Evolutionary conservation across 768 basidiomycete genomes (phyloP), one percentile per base, ranked within the genome.

Genomic region (Auriscalpium orientale): DNA sequence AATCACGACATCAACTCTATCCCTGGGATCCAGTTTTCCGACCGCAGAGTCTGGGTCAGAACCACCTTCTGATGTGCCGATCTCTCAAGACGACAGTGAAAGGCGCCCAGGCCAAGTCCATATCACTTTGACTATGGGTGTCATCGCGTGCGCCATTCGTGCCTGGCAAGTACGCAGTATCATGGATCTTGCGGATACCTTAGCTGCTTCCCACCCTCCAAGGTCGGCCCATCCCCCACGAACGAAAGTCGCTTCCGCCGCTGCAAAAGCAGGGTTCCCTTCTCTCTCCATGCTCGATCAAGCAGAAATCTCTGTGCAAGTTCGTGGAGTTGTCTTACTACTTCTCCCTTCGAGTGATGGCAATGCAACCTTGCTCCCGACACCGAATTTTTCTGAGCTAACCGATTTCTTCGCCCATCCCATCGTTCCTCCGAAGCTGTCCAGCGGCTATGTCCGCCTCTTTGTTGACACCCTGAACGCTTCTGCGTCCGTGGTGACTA

Each of bases 371-470:
- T 7, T 28, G 28, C 28, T 28, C 28, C 28, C 28, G 28, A 28
- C 4, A 28, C 28, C 28, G 28, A 5, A 4, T 28, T 28, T 7
- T 7, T 7, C 28, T 28, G 15, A 59, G 22, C 50, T 74, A 16
- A 56, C 67, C 10, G 56, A 63, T 21, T 89, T 81, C 64, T 88
- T 84, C 65, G 67, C 73, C 18, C 76, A 74, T 21, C 87, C 87
- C 2, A 69, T 87, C n/a, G 66, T 76, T 6, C 83, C 85, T 46
- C 85, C 82, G 15, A 67, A 62, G 38, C 65, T 82, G 8, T 65
- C 71, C 9, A 67, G 71, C 47, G 74, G 79, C 34, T 89, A 81
- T 64, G 60, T 81, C 49, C 82, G 89, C 60, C 6, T 72, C 60
- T 34, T 67, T 64, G 46, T 70, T 57, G 54, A 66, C 66, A 47